Conservation (phyloP, 2,329 filamentous ascomycete species). For the Eutypa lata region DNA sequence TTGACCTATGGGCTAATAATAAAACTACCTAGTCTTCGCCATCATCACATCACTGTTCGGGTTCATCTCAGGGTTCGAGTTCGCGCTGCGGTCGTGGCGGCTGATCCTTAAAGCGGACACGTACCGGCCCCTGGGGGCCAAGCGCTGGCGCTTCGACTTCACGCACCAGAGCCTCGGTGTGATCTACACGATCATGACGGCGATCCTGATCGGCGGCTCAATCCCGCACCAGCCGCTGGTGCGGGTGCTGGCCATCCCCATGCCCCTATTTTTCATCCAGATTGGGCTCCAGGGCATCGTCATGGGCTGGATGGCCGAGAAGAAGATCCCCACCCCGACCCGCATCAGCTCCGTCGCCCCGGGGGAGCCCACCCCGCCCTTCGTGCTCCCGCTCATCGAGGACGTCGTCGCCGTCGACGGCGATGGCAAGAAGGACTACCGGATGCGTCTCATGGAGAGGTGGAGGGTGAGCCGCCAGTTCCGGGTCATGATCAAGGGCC, state of each 20-base stretch:
- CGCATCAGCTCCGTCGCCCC: slow-evolving; percentile 62
- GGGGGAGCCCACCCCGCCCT: slow-evolving; percentile 56
- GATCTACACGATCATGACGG: slow-evolving; percentile 48
- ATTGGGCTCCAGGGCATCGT: slow-evolving; percentile 39
- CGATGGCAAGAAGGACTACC: slow-evolving; percentile 52
- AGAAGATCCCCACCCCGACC: slow-evolving; percentile 47
- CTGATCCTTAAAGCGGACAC: slow-evolving; percentile 46
- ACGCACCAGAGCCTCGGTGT: slow-evolving; percentile 43
- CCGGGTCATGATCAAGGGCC: slow-evolving; percentile 47
- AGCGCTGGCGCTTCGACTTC: slow-evolving; percentile 49
- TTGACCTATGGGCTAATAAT: neutral
- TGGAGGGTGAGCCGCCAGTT: slow-evolving; percentile 54
- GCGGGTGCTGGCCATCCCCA: slow-evolving; percentile 49
- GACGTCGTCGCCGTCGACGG: slow-evolving; percentile 67
- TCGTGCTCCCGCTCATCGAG: slow-evolving; percentile 63
- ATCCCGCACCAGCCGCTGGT: slow-evolving; percentile 48
- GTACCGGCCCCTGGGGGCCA: slow-evolving; percentile 48
- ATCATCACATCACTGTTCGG: slow-evolving; percentile 55
- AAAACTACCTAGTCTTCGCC: slow-evolving; percentile 38
- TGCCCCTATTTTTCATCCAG: slow-evolving; percentile 48
- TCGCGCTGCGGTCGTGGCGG: slow-evolving; percentile 45
- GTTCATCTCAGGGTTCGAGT: slow-evolving; percentile 52
- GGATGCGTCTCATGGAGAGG: slow-evolving; percentile 46
- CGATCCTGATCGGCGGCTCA: slow-evolving; percentile 47
- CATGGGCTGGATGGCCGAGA: slow-evolving; percentile 35